Percentiles rank a stretch among this genome's conserved stretches.
These are phyloP conservation scores for Cyclotella sp. DNA, from an alignment of 108 stramenopile genomes.

Conservation along the genomic window DNA sequence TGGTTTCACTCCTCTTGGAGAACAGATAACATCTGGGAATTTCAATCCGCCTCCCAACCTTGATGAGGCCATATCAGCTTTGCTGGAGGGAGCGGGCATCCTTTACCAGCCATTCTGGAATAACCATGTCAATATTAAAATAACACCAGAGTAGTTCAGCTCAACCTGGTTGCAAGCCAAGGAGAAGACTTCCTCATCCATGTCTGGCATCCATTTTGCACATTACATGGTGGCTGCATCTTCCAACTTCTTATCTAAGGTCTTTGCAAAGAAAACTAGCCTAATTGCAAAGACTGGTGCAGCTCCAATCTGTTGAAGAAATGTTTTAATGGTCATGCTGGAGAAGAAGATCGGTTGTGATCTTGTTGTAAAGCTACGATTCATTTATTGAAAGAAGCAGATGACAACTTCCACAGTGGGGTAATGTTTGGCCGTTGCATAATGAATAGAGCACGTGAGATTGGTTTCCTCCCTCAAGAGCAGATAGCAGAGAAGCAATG, in stretches of 20 bases:
- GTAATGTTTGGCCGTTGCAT: conserved; percentile 12
- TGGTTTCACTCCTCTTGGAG: neutral
- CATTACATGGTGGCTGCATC: neutral
- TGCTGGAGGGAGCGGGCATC: neutral
- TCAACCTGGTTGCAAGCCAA: neutral
- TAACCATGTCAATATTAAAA: neutral
- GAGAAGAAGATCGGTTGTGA: neutral
- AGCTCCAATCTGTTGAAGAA: neutral
- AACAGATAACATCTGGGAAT: neutral
- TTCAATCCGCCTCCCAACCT: neutral
- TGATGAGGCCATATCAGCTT: neutral
- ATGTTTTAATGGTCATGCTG: neutral
- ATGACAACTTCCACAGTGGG: conserved; percentile 21
- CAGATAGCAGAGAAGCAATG: conserved; percentile 9
- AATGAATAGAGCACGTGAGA: conserved; percentile 5
- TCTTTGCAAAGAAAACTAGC: too few relatives aligned
- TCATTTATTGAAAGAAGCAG: too few relatives aligned
- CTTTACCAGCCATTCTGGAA: neutral
- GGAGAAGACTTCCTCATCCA: neutral
- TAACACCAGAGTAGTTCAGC: neutral
- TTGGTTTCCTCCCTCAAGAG: conserved; percentile 26
- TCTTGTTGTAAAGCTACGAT: too few relatives aligned
- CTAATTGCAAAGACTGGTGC: neutral
- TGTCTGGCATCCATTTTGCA: neutral
- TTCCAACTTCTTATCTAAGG: neutral